Conservation (phyloP, 371 early-diverging fungal genomes). For the Smittium culicis region DNA sequence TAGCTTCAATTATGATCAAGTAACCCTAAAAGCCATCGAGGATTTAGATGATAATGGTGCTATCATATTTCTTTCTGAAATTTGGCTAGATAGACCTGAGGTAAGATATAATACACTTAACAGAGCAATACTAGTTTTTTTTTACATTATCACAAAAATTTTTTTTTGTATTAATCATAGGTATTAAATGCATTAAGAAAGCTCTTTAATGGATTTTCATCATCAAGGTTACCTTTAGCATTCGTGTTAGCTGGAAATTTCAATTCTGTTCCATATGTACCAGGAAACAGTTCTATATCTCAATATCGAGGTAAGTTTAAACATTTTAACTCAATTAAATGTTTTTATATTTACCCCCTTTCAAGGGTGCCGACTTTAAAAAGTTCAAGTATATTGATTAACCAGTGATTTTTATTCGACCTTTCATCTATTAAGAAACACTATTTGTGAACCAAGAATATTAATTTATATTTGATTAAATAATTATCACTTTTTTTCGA, state of each 20-base stretch:
- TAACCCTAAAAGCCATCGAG: slow-evolving; percentile 29
- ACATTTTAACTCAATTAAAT: not conserved
- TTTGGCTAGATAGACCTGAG: slow-evolving; percentile 68
- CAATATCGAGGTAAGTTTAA: slow-evolving; percentile 33
- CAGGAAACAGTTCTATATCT: slow-evolving; percentile 37
- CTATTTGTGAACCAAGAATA: no score
- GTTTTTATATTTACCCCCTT: no score
- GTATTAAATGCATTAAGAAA: slow-evolving; percentile 30
- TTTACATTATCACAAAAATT: not conserved
- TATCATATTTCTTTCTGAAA: slow-evolving; percentile 67
- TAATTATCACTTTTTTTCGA: no score
- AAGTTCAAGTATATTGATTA: not conserved
- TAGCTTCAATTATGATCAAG: slow-evolving; percentile 25
- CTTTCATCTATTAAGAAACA: not conserved
- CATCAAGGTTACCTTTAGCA: slow-evolving; percentile 49
- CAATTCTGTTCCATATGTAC: slow-evolving; percentile 51
- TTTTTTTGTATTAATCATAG: slow-evolving; percentile 5
- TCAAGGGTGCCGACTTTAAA: not conserved
- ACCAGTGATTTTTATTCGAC: not conserved
- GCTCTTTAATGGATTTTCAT: slow-evolving; percentile 56
- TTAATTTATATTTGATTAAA: no score
- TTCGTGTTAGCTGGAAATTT: slow-evolving; percentile 80
- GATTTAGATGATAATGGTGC: slow-evolving; percentile 39
- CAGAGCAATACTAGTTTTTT: not conserved
- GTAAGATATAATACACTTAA: not conserved